A percentile compares a stretch with the other conserved stretches of the same genome.
These are phyloP conservation scores for Theobroma cacao DNA, from an alignment of 345 rosid species.

Conservation along the genomic window DNA sequence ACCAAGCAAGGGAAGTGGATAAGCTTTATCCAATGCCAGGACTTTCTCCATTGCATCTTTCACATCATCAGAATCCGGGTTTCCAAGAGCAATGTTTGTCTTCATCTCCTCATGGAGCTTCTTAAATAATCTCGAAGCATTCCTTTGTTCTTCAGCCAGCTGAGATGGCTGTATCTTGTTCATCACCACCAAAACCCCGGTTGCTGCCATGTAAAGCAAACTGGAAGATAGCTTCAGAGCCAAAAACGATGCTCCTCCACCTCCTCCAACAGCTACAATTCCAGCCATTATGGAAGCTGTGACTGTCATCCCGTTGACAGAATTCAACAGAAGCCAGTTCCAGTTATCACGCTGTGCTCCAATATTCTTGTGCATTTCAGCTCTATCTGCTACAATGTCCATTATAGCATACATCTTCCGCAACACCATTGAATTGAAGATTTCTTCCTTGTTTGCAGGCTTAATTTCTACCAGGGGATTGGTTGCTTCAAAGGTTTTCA, in stretches of 20 bases:
- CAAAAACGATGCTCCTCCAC: neutral
- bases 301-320: conserved; percentile 8
- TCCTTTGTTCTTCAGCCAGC: too few relatives aligned
- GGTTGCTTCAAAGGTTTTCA: neutral
- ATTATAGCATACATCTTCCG: neutral
- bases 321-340: neutral
- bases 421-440: neutral
- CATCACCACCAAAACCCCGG: conserved; percentile 18
- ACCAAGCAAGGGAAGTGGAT: conserved; percentile 54
- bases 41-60: conserved; percentile 40
- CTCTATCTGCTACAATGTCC: conserved; percentile 9
- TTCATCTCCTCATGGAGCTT: neutral
- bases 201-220: conserved; percentile 21
- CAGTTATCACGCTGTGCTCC: conserved; percentile 9
- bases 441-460: neutral
- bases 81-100: neutral
- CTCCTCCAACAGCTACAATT: neutral
- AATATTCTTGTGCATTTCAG: conserved; percentile 2
- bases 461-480: neutral
- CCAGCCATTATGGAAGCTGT: conserved; percentile 2
- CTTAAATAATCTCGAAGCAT: conserved; percentile 11
- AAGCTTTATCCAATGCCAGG: conserved; percentile 47
- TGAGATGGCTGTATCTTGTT: conserved; percentile 31
- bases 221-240: neutral
- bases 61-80: neutral